phyloP scores from a whole-genome alignment of 73 alveolate species.

The Durusdinium trenchii region DNA sequence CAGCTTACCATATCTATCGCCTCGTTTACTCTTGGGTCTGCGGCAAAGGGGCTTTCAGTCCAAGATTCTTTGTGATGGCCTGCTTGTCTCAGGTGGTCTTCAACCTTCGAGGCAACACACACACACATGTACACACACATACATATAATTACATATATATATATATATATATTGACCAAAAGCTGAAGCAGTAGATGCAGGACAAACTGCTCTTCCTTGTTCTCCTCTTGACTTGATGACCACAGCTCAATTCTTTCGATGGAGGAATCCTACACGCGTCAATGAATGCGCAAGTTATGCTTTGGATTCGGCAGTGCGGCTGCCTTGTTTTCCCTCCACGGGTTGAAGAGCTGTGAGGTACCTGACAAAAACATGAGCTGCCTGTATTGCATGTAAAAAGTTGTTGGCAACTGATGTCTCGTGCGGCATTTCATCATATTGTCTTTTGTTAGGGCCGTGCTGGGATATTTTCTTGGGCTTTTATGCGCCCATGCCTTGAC shows the following conservation, averaged over 20 bases:
- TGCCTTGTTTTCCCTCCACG: not conserved
- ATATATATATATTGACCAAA: not conserved
- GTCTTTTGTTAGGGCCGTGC: conserved; percentile 1
- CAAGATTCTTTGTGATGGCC: not conserved
- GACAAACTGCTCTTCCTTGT: too few species aligned
- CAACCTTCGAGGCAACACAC: not conserved
- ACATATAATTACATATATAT: not conserved
- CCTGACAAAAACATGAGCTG: too few species aligned
- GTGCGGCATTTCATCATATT: not conserved
- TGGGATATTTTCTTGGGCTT: conserved; percentile 34
- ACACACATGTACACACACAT: not conserved
- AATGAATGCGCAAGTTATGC: not conserved
- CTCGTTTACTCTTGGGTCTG: not conserved
- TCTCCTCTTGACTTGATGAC: too few species aligned
- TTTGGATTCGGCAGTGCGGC: conserved; percentile 24
- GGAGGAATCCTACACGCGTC: not conserved
- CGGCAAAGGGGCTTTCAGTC: not conserved
- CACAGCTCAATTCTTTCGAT: too few species aligned
- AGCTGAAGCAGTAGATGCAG: not conserved
- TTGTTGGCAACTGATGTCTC: not conserved
- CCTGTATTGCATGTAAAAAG: not conserved
- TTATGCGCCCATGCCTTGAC: conserved; percentile 25
- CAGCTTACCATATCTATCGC: not conserved
- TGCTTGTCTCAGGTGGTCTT: not conserved
- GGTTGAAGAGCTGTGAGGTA: not conserved